Evolutionary conservation across 768 basidiomycete species (phyloP), one percentile per base, ranked within the genome.

Genomic region (Leccinum uliginosum): DNA sequence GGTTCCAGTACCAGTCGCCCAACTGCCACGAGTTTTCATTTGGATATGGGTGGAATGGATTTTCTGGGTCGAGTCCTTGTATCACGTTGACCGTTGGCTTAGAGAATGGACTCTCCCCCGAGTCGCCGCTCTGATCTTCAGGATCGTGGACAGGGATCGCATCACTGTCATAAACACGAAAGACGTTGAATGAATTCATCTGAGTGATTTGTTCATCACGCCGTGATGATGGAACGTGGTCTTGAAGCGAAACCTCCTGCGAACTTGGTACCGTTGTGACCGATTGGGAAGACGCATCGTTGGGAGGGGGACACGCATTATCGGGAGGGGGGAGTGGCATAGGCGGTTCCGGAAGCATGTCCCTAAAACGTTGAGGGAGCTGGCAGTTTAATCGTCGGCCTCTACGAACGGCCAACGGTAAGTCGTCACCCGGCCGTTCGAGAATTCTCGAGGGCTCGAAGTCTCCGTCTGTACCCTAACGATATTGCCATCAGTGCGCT

Each of bases 1-100:
- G 44, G 23, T 45, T 45, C 23, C 44, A 45, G 1, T 45, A 45
- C 64, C 65, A 66, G 6, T 66, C 50, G 1, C 14, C 59, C 53
- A 43, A 51, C 14, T 21, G 34, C 12, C 55, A 52, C 0, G 50
- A 55, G 26, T 19, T 46, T 17, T 48, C 26, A 24, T 59, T 59
- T 12, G 54, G 44, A 14, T 45, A 45, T 6, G 44, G 44, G 44
- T 45, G 12, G 3, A 45, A 45, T 14, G 14, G 23, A 49, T n/a
- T 45, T 55, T 35, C 19, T 40, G 23, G 0, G 47, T 48, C 47
- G n/a, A 29, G n/a, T 29, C 15, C 17, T 19, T 43, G 40, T 19
- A 19, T 1, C n/a, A 48, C 0, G 0, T 48, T 48, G 26, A 29
- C 26, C 24, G 10, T n/a, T 6, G 47, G 27, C 47, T 48, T 17